Base-by-base conservation (phyloP, 73 alveolate species). In the Paraurostyla sp. region DNA sequence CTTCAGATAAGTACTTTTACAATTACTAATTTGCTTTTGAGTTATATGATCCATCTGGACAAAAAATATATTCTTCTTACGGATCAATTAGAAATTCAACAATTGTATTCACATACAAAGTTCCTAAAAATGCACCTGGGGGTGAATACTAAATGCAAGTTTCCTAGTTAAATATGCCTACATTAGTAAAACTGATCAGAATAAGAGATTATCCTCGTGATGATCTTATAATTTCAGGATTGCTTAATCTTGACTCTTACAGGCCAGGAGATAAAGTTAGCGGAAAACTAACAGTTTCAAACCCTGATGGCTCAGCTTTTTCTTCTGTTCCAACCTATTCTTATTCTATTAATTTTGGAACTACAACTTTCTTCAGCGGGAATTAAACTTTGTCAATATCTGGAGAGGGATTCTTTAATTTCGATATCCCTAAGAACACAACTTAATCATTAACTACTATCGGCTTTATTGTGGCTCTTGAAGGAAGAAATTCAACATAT, bases 231-330 rank as follows among this genome's bases (percentile, higher is more conserved):
- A 29, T 78, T 13, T 22, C 58, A 0, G 38, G 42, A 6, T 68
- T 27, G 57, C 69, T 51, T 4, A 23, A 45, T 68, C 48, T 15
- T 6, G 60, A 50, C 16, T 42, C 76, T 36, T 78, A 78, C 59
- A 23, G 16, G 7, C 89, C 89, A 16, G 89, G 89, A 18, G 43
- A 78, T 20, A 78, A 58, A 15, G 71, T 78, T 25, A 18, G 22
- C n/a, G 89, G 60, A 30, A 78, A 50, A n/a, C 7, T 78, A 4
- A 78, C 23, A 3, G 89, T 43, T 18, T 25, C 40, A 0, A 29
- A 25, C 18, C 38, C 35, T 11, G 71, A 78, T 36, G 89, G 89
- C 29, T 9, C 69, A 25, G 58, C 89, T 33, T 52, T 78, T 22
- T 18, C n/a, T 7, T 30, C 58, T 13, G 62, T 4, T 4, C 62